Conservation (phyloP, 768 basidiomycete species). For the Amanita jacksonii region DNA sequence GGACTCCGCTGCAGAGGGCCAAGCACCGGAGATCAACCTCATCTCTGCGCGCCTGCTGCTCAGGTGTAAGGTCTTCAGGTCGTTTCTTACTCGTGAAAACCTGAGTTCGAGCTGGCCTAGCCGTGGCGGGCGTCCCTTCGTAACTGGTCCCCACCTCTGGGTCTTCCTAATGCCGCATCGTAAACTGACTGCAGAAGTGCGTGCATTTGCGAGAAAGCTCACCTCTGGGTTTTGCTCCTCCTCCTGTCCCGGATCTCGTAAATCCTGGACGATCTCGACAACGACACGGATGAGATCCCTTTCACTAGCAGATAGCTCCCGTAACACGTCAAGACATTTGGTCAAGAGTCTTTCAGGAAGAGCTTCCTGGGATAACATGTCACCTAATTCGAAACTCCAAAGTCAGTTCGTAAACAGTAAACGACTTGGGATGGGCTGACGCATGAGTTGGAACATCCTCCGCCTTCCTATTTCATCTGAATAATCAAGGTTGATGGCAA, state of each 20-base stretch:
- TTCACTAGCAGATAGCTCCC: constrained; percentile 62
- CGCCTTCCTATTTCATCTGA: constrained; percentile 85
- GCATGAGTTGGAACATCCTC: constrained; percentile 80
- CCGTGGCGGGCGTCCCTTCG: constrained; percentile 12
- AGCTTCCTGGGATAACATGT: constrained; percentile 66
- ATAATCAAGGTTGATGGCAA: constrained; percentile 80
- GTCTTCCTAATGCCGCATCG: not conserved
- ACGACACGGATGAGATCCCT: constrained; percentile 33
- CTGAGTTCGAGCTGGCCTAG: constrained; percentile 9
- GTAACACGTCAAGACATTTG: constrained; percentile 75
- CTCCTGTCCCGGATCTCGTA: constrained; percentile 25
- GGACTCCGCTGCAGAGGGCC: constrained; percentile 73
- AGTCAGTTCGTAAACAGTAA: constrained; percentile 1
- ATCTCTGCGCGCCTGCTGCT: constrained; percentile 58
- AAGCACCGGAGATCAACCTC: constrained; percentile 76
- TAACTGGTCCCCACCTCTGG: not conserved
- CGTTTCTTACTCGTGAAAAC: constrained; percentile 28
- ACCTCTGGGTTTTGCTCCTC: constrained; percentile 20
- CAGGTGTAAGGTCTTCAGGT: constrained; percentile 53
- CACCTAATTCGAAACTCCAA: constrained; percentile 40
- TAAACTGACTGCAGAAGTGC: not conserved
- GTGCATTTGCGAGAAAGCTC: constrained; percentile 1
- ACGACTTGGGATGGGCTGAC: constrained; percentile 34
- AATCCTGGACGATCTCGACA: constrained; percentile 28
- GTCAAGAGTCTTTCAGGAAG: constrained; percentile 66